Percentiles rank a stretch among this genome's conserved stretches.
phyloP scores from a whole-genome alignment of 2,329 filamentous ascomycete genomes.

The Neocucurbitaria cava region DNA sequence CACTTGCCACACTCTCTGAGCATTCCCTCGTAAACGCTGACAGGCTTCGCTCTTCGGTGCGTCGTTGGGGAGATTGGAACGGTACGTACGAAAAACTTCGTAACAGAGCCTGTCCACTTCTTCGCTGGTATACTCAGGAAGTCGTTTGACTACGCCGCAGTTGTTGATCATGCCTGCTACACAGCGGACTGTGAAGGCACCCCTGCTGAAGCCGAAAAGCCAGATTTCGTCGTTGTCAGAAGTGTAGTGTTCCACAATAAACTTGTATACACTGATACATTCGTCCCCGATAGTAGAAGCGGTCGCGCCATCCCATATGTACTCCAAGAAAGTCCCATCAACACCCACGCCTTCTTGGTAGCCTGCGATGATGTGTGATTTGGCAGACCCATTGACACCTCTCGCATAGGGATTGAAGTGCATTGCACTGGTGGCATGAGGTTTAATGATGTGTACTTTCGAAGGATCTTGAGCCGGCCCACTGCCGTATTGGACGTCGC shows the following conservation, averaged over 20 bases:
- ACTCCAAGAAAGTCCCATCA: conserved; percentile 44
- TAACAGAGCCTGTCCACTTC: conserved; percentile 36
- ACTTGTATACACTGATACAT: conserved; percentile 45
- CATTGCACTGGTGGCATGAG: background rate
- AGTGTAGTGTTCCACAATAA: conserved; percentile 45
- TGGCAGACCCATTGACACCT: background rate
- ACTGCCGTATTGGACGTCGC: conserved; percentile 26
- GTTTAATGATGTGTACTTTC: conserved; percentile 30
- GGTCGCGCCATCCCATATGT: conserved; percentile 47
- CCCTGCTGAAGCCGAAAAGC: conserved; percentile 55
- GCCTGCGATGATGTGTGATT: conserved; percentile 34
- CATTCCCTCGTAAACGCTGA: conserved; percentile 21
- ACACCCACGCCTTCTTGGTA: conserved; percentile 49
- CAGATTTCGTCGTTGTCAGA: conserved; percentile 53
- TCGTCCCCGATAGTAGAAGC: conserved; percentile 45
- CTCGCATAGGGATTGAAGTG: background rate
- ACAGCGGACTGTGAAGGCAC: conserved; percentile 54
- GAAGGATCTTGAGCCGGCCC: conserved; percentile 17
- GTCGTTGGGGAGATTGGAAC: conserved; percentile 35
- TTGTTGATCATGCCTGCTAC: conserved; percentile 55
- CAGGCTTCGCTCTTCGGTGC: conserved; percentile 34
- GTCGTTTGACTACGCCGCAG: conserved; percentile 47
- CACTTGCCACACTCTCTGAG: conserved; percentile 35
- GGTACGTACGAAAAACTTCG: conserved; percentile 44
- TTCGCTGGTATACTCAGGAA: conserved; percentile 7